Evolutionary conservation across 176 grass and related monocot genomes (phyloP), one percentile per base, ranked within the genome.

Genomic region (Hsuehochloa calcarea): DNA sequence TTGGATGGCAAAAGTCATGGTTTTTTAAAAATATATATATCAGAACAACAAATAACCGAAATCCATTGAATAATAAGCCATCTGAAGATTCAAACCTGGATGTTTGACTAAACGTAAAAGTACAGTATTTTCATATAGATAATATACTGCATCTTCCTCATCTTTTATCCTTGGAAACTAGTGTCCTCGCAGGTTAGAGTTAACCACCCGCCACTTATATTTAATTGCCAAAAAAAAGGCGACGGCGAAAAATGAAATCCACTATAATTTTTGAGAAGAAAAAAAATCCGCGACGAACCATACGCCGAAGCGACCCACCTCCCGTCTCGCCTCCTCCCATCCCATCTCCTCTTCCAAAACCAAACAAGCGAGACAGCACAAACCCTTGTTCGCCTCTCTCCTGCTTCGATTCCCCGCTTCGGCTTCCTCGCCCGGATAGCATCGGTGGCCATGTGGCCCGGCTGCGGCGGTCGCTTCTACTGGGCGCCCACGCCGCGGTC

Each of bases 401-500:
- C 77, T 51, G 68, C 82, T 20, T 41, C 72, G 72, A 77, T 87
- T 80, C 76, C 43, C 72, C 38, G 80, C 83, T n/a, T 31, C 29
- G 70, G 82, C 8, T 7, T 40, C 72, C 43, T 49, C 59, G 26
- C 15, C 58, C 40, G 54, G 3, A 78, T 70, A 11, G 71, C 15
- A 10, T 26, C 26, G 85, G 27, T 22, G 77, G 72, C 37, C 71
- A 99, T 99, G 91, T 99, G 96, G 96, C 77, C 91, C 40, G 88
- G 91, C 65, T 85, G 84, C 65, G 91, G 91, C 35, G 92, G 91
- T 60, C 76, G 87, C 44, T 96, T 87, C 89, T 99, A 95, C 84
- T 93, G 91, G 79, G 86, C 81, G 61, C 87, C 90, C 22, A 77
- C 15, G 77, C 88, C 86, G 85, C 46, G 45, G 78, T 49, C 45